Evolutionary conservation across 2,329 filamentous ascomycete species (phyloP), one percentile per base, ranked within the genome.

Genomic region (Pseudofabraea citricarpa): DNA sequence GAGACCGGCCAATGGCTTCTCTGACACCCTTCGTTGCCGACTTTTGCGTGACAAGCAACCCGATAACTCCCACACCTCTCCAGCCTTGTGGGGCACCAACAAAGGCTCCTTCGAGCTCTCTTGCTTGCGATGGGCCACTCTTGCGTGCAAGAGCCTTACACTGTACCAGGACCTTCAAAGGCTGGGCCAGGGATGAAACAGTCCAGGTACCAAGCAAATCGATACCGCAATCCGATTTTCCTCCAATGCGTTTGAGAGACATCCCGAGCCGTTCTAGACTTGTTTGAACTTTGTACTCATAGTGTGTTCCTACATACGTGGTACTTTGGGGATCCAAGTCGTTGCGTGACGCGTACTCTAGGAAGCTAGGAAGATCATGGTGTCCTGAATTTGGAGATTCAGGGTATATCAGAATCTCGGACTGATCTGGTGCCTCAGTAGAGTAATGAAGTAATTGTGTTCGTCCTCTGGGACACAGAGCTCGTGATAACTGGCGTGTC

Each of bases 71-170:
- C 2, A 70, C 61, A 0, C 75, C 78, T 41, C 80, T 72, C 86
- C 87, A 95, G 0, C 83, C 84, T 0, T 74, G 67, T 1, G 89
- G 90, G 6, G 87, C 85, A 10, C 81, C 82, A 1, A 74, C 73
- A 57, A 93, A 85, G 0, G 88, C 79, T 3, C 91, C 91, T 58
- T 89, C 86, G 3, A 91, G 73, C 65, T 91, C 87, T n/a, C 87
- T 77, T 7, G 88, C 66, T 36, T 80, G 68, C 23, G 72, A 66
- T 1, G 87, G 86, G 3, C 54, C 55, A 0, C 77, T 71, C 36
- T 70, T 68, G 44, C 68, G 65, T 15, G 68, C 60, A 12, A 75
- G 69, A 1, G 73, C 77, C 62, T 91, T 93, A 71, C 87, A 91
- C 61, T 91, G 87, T 15, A 77, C 59, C 15, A 79, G 60, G 2